Evolutionary conservation across 805 yeast genomes (phyloP).

Genomic region (Kodamaea kaohsiungensis): DNA sequence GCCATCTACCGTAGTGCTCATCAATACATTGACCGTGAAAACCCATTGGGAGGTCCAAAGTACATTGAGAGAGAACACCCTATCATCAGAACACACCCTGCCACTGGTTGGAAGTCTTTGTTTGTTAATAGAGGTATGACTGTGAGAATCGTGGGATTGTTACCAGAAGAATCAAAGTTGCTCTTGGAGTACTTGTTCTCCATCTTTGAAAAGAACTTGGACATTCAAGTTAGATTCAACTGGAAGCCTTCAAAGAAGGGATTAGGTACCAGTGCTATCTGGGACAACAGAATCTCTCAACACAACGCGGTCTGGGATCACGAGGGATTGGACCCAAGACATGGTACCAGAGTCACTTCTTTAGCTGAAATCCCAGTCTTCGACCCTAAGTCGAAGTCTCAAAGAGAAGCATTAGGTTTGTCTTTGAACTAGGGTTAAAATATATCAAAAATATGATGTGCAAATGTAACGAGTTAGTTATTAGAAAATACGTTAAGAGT

Average conservation of each 20-base stretch:
- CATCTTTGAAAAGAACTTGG: constrained; percentile 18
- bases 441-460: too few species aligned
- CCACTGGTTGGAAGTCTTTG: constrained; percentile 35
- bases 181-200: constrained; percentile 16
- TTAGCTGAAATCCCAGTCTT: constrained; percentile 56
- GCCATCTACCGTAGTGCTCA: constrained; percentile 47
- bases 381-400: constrained; percentile 51
- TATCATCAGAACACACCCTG: constrained; percentile 32
- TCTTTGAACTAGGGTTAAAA: constrained; percentile 16
- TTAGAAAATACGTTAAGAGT: too few species aligned
- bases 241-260: constrained; percentile 19
- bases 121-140: constrained; percentile 33
- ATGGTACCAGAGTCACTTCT: constrained; percentile 51
- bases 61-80: constrained; percentile 32
- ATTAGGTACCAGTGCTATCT: constrained; percentile 43
- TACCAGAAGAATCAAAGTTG: constrained; percentile 22
- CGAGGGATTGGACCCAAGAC: constrained; percentile 46
- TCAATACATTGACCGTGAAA: constrained; percentile 34
- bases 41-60: constrained; percentile 33
- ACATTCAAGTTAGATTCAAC: constrained; percentile 20
- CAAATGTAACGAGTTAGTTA: too few species aligned
- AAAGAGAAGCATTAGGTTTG: constrained; percentile 52
- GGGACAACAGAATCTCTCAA: constrained; percentile 60
- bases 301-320: constrained; percentile 57
- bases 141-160: constrained; percentile 29